These are phyloP conservation scores for Gaeumannomyces tritici DNA, from an alignment of 2,329 filamentous ascomycete species.

Conservation along the genomic window DNA sequence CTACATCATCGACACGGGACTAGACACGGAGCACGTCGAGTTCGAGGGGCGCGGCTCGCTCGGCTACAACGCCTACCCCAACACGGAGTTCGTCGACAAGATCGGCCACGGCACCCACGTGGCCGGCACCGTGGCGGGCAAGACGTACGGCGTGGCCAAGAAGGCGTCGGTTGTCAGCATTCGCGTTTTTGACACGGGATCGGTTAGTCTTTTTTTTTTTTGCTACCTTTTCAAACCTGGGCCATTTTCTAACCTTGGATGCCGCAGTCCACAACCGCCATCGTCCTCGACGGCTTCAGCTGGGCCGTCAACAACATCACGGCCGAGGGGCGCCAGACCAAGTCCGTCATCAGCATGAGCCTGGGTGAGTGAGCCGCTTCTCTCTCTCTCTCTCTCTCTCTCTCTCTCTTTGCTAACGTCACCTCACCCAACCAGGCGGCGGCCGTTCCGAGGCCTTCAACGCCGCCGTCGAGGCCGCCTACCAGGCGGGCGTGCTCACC, in stretches of 20 bases:
- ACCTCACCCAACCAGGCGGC: constrained; percentile 7
- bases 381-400: too few species aligned
- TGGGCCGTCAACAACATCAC: constrained; percentile 16
- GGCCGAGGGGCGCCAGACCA: constrained; percentile 28
- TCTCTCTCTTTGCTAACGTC: neutral
- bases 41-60: constrained; percentile 18
- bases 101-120: constrained; percentile 24
- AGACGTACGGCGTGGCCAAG: constrained; percentile 22
- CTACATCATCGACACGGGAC: constrained; percentile 36
- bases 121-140: constrained; percentile 19
- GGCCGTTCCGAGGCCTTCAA: constrained; percentile 20
- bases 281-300: constrained; percentile 12
- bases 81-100: constrained; percentile 11
- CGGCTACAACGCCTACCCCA: constrained; percentile 16
- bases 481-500: constrained; percentile 23
- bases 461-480: constrained; percentile 23
- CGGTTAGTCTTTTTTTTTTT: neutral
- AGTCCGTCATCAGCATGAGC: constrained; percentile 54
- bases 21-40: constrained; percentile 24
- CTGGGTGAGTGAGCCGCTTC: constrained; percentile 22
- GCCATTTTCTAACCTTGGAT: neutral
- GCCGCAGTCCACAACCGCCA: neutral
- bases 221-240: neutral
- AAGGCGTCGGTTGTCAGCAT: constrained; percentile 18
- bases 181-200: constrained; percentile 17